phyloP scores from a whole-genome alignment of 2,329 filamentous ascomycete genomes.

The Akanthomyces dipterigenus region DNA sequence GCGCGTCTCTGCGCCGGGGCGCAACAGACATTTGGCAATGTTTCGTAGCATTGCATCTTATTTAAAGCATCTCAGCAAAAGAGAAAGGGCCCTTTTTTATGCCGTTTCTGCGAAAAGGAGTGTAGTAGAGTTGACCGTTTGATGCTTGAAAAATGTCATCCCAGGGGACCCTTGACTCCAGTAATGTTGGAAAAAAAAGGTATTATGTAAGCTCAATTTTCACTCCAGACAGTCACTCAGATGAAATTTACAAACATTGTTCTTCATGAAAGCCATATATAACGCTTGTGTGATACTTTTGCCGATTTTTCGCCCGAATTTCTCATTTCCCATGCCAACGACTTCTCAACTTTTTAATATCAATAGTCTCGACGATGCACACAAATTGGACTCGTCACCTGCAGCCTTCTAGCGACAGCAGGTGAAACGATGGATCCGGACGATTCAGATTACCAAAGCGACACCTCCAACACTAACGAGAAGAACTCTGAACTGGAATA shows the following conservation, averaged over 20 bases:
- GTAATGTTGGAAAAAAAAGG: neutral
- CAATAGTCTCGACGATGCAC: constrained; percentile 3
- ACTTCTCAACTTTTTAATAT: neutral
- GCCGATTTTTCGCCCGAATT: neutral
- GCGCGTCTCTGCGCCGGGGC: constrained; percentile 14
- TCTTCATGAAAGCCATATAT: neutral
- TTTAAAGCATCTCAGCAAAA: neutral
- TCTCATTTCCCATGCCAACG: neutral
- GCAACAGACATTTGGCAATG: constrained; percentile 22
- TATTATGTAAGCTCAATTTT: constrained; percentile 6
- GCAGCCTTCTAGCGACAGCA: constrained; percentile 7
- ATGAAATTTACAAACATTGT: neutral
- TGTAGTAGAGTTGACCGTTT: neutral
- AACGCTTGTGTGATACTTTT: neutral
- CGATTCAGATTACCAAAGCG: constrained; percentile 2
- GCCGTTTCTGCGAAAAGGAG: neutral
- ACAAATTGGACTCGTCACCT: neutral
- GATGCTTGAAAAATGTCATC: neutral
- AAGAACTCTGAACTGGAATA: neutral
- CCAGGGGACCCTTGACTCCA: neutral
- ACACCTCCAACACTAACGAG: neutral
- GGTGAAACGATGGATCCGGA: constrained; percentile 7
- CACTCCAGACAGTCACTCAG: neutral
- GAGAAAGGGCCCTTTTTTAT: neutral
- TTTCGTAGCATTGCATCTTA: constrained; percentile 33